Conservation (phyloP, 2,329 filamentous ascomycete species). For the Talaromyces atroroseus region DNA sequence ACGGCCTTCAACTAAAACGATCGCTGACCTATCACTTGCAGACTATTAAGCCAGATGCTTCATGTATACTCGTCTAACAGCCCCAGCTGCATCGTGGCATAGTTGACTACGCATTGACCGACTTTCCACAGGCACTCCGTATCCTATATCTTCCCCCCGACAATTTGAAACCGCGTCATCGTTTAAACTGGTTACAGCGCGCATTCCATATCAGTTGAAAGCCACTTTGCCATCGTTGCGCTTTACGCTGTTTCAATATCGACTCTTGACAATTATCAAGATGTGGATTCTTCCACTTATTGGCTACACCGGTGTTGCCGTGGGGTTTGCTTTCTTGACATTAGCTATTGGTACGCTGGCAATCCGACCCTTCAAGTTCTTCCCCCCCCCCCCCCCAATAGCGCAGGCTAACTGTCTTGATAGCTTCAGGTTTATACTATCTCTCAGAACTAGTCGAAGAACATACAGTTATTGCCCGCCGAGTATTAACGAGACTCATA, state of each 20-base stretch:
- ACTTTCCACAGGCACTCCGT: neutral
- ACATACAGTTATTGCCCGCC: slow-evolving; percentile 88
- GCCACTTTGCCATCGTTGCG: neutral
- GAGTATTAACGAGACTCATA: slow-evolving; percentile 76
- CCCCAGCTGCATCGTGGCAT: neutral
- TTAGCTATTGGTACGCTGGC: slow-evolving; percentile 70
- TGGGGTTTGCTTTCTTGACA: slow-evolving; percentile 91
- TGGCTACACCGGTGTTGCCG: slow-evolving; percentile 77
- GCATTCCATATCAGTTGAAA: neutral
- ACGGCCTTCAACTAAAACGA: neutral
- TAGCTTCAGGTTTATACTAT: slow-evolving; percentile 96
- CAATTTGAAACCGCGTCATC: neutral
- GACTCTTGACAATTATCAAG: neutral
- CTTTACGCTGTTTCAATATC: neutral
- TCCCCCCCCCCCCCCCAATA: slow-evolving; percentile 5
- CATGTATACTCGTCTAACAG: neutral
- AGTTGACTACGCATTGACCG: neutral
- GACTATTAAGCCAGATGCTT: slow-evolving; percentile 10
- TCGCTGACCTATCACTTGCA: slow-evolving; percentile 2
- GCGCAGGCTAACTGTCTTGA: slow-evolving; percentile 9
- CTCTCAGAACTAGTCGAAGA: slow-evolving; percentile 97
- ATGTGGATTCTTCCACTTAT: slow-evolving; percentile 97
- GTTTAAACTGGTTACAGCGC: neutral
- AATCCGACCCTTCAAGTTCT: neutral
- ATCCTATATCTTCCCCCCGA: neutral